Conservation (phyloP, 495 filamentous ascomycete species). For the Tuber magnatum region DNA sequence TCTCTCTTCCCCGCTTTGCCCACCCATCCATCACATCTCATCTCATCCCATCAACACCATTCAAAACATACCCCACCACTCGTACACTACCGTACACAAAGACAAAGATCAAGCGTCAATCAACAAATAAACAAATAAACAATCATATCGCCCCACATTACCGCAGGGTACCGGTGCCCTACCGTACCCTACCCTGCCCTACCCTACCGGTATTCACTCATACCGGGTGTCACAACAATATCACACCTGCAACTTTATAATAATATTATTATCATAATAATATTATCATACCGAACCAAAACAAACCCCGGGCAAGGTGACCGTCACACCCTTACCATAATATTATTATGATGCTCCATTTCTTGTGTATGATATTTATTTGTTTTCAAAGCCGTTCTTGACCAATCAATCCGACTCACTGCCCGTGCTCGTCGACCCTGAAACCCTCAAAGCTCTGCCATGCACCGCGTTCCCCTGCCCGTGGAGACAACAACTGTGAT, state of each 20-base stretch:
- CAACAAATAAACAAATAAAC: conserved; percentile 4
- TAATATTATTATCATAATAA: no score
- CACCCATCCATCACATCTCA: neutral
- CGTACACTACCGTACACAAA: neutral
- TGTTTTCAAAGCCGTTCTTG: neutral
- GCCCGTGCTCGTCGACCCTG: neutral
- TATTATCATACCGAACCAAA: neutral
- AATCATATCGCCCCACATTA: neutral
- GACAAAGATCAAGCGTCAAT: neutral
- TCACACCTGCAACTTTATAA: neutral
- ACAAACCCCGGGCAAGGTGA: neutral
- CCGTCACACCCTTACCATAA: neutral
- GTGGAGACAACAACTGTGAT: neutral
- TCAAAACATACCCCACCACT: neutral
- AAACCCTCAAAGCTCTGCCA: neutral
- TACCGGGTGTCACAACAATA: neutral
- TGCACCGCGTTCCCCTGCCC: neutral
- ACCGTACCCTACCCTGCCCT: no score
- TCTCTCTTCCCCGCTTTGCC: no score
- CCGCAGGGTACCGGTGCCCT: no score
- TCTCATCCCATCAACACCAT: neutral
- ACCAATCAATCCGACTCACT: neutral
- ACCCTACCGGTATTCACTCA: neutral
- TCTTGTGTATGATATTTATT: no score
- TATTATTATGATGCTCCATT: neutral